Evolutionary conservation across 768 basidiomycete species (phyloP), one percentile per base, ranked within the genome.

Genomic region (Rhodotorula kratochvilovae): DNA sequence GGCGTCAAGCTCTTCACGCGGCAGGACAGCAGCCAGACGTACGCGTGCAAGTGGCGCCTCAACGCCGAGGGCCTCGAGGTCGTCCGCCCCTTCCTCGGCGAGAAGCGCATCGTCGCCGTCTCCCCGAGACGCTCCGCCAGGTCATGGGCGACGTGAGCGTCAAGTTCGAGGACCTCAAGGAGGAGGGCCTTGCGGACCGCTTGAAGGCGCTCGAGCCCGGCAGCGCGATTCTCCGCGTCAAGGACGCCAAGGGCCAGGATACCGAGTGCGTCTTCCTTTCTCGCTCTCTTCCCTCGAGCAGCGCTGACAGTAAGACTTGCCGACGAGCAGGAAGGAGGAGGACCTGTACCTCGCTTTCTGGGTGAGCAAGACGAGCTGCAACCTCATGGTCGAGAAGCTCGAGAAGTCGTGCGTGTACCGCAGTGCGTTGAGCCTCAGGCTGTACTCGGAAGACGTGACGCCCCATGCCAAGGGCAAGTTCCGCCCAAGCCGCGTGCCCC

Each of bases 361-460:
- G 96, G 93, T 91, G 81, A 92, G 92, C 4, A 89, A 88, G 68
- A 86, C 87, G 21, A 95, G 92, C 0, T 79, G 95, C 63, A 87
- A 89, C 1, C 83, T 98, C 68, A 92, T 98, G 92, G 87, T 96
- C 64, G 93, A 98, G 81, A 99, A 98, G 81, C 90, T 90, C 78
- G 91, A 92, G 35, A 98, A 98, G 82, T 91, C 89, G 94, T 92
- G 55, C 19, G 83, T 79, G 43, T 45, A 17, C 21, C 63, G 7
- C 71, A 97, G 94, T 77, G 92, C 92, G 3, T 82, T 98, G 70
- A 92, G 91, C 68, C 81, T 92, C 58, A 88, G 93, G 4, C 82
- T 94, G 17, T 98, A 90, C 77, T 89, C 88, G 2, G 84, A 86
- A 59, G 92, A 96, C 77, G 83, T 93, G 58, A 90, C 89, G n/a